Base-by-base conservation (phyloP, 2,329 filamentous ascomycete genomes). In the Pyrenophora seminiperda region DNA sequence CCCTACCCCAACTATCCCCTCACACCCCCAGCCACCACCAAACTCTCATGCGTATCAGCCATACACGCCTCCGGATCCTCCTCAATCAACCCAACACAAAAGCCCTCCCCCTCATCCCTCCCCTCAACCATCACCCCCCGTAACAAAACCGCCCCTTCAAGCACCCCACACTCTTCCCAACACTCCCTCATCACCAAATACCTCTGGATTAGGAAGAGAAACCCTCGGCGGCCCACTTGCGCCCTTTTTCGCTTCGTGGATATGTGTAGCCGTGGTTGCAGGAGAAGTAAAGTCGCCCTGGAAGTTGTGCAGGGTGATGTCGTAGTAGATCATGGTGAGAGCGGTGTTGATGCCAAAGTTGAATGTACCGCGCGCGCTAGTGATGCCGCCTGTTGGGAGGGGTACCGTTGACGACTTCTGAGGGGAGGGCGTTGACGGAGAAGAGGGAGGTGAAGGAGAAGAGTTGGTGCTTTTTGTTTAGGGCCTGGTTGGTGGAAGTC, bases 241-340 rank as follows among this genome's bases (percentile, higher is more conserved):
- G 50, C 80, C 80, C 34, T 63, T 68, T 6, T 66, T 65, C 5
- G 73, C 79, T 62, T 83, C 71, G 67, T 83, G 81, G 58, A 84
- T 80, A 65, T 83, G 81, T 1, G 81, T 84, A 10, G 81, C 79
- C 2, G 80, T 82, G 20, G 62, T 63, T 30, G 81, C 81, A 0
- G 76, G 75, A 2, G 80, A 83, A 56, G 77, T 64, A 65, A 80
- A 83, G 2, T 79, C 73, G 47, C 81, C 81, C 22, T 71, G 69
- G 72, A 83, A 79, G 56, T 73, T 73, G 47, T 73, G 62, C 36
- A 83, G 69, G 27, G 75, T 79, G 66, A 83, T 82, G 70, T 82
- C 78, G 66, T 73, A 76, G 68, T 75, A 77, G 63, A 76, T 75
- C 56, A 70, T 63, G 63, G 77, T 71, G 32, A 63, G 51, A 11